Conservation (phyloP, 1,284 basidiomycete species). For the Cerioporus squamosus region DNA sequence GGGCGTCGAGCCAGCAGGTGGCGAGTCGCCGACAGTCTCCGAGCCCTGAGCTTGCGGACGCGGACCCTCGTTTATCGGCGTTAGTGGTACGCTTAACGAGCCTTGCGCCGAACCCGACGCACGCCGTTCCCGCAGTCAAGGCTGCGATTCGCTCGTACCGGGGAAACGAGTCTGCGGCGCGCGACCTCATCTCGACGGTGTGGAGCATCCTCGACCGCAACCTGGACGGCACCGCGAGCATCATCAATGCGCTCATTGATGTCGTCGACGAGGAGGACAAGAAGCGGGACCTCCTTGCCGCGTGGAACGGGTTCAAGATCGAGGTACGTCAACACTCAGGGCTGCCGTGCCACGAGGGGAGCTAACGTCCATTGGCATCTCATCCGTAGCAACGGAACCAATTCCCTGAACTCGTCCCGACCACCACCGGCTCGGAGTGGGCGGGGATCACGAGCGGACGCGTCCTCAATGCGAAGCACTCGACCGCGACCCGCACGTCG, state of each 20-base stretch:
- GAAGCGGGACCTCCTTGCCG: slow-evolving; percentile 70
- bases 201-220: slow-evolving; percentile 85
- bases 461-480: slow-evolving; percentile 83
- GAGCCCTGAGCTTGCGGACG: slow-evolving; percentile 49
- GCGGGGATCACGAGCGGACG: slow-evolving; percentile 81
- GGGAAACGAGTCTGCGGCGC: slow-evolving; percentile 77
- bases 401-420: slow-evolving; percentile 79
- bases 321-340: slow-evolving; percentile 57
- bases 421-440: slow-evolving; percentile 65
- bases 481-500: slow-evolving; percentile 62
- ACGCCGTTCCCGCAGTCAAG: slow-evolving; percentile 78
- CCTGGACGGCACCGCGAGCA: slow-evolving; percentile 75
- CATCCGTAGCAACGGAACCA: slow-evolving; percentile 73
- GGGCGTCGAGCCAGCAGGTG: slow-evolving; percentile 32
- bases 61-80: slow-evolving; percentile 68
- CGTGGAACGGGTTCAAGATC: slow-evolving; percentile 85
- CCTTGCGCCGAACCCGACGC: slow-evolving; percentile 72
- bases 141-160: slow-evolving; percentile 84
- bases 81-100: slow-evolving; percentile 73
- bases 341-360: background rate
- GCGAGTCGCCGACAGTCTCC: slow-evolving; percentile 45
- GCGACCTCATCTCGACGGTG: slow-evolving; percentile 87
- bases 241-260: slow-evolving; percentile 82
- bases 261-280: slow-evolving; percentile 88
- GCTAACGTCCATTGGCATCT: background rate